phyloP scores from a whole-genome alignment of 164 flowering plant species.

The Piper betle region DNA sequence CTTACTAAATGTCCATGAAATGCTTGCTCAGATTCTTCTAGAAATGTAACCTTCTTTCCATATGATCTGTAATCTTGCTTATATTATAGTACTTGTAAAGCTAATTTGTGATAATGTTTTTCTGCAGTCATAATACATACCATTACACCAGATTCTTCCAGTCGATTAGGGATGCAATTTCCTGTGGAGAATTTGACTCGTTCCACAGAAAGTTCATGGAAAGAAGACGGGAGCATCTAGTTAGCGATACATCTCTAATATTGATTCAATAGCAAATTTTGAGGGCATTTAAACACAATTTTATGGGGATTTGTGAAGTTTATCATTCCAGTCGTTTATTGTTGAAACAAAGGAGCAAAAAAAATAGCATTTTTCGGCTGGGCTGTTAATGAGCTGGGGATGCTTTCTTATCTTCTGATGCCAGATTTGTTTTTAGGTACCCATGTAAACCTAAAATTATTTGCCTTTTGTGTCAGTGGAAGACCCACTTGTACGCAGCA shows the following conservation, averaged over 20 bases:
- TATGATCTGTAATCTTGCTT: neutral
- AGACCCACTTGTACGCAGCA: too few relatives aligned
- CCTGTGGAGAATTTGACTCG: conserved; percentile 38
- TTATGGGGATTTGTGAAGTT: too few relatives aligned
- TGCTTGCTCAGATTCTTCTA: conserved; percentile 79
- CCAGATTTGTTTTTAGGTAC: too few relatives aligned
- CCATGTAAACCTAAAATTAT: too few relatives aligned
- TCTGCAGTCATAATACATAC: conserved; percentile 81
- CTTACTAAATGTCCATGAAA: conserved; percentile 84
- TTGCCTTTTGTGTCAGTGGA: too few relatives aligned
- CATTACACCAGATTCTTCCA: conserved; percentile 70
- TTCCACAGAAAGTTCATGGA: conserved; percentile 38
- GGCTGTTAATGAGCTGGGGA: too few relatives aligned
- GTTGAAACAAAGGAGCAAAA: too few relatives aligned
- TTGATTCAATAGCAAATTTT: neutral
- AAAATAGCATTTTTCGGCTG: too few relatives aligned
- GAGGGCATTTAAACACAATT: too few relatives aligned
- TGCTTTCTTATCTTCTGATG: too few relatives aligned
- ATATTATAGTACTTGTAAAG: neutral
- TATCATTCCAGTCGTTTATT: too few relatives aligned
- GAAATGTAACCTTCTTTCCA: conserved; percentile 44
- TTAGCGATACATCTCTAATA: neutral
- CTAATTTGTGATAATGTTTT: neutral
- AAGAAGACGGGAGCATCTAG: conserved; percentile 31
- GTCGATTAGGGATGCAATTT: conserved; percentile 55